Evolutionary conservation across 768 basidiomycete species (phyloP), one percentile per base, ranked within the genome.

Genomic region (Suillus plorans): DNA sequence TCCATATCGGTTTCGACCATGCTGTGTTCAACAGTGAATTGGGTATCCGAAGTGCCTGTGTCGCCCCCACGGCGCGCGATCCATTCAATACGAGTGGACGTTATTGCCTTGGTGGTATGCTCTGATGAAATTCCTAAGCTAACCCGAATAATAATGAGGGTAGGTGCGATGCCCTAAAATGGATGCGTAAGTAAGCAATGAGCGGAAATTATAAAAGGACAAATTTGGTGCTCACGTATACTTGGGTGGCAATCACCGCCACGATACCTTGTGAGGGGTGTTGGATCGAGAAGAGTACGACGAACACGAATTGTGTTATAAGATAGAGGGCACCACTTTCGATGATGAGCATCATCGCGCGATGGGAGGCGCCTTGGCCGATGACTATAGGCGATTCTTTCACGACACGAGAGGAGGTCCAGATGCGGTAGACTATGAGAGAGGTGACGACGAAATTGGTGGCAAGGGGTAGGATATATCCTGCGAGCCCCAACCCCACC

Each of bases 241-340:
- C 70, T 70, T 82, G 80, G 25, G 75, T 72, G 28, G 80, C 75
- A 41, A 80, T 72, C 31, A 75, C 75, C n/a, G 67, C 78, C 18
- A 77, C 64, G 52, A 82, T 72, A 7, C 67, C 77, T 61, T 77
- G 71, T n/a, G 81, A 79, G 8, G 76, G 71, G 61, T 73, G 71
- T 34, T 66, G 37, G 16, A 74, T 62, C 25, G 81, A 74, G 58
- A 80, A 75, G 36, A 81, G 73, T 18, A 78, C 65, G 56, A 80
- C 78, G n/a, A 81, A 79, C n/a, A 79, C 47, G 47, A 82, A 64
- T 56, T 82, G 81, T 53, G 72, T 72, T 25, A 71, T 56, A n/a
- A 81, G 73, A 69, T 80, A 82, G 47, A 81, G 72, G 31, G 71
- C 68, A 3, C 80, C 80, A 36, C 79, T 78, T 68, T 81, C 80